These are phyloP conservation scores for Hypocrella siamensis DNA, from an alignment of 2,329 filamentous ascomycete species.

Conservation along the genomic window DNA sequence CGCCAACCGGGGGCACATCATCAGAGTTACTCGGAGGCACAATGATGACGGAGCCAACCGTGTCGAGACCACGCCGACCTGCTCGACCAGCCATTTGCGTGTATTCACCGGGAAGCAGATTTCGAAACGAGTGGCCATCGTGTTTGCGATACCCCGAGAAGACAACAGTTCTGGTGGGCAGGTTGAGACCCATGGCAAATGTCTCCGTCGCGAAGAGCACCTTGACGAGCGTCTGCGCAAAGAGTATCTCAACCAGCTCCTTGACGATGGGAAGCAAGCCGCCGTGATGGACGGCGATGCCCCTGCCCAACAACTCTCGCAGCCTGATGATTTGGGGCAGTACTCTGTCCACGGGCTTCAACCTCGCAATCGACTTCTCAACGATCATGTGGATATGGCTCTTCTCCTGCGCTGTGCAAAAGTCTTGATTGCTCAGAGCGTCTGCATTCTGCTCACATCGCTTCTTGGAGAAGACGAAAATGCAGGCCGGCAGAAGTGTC, in stretches of 20 bases:
- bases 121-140: slow-evolving; percentile 81
- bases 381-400: slow-evolving; percentile 96
- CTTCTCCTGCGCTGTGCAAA: slow-evolving; percentile 85
- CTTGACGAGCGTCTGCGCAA: slow-evolving; percentile 89
- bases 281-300: slow-evolving; percentile 92
- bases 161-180: slow-evolving; percentile 90
- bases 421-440: slow-evolving; percentile 87
- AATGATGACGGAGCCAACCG: slow-evolving; percentile 87
- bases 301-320: slow-evolving; percentile 69
- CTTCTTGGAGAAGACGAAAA: slow-evolving; percentile 98
- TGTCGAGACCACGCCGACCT: slow-evolving; percentile 80
- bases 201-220: slow-evolving; percentile 96
- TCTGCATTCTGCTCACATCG: slow-evolving; percentile 95
- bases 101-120: slow-evolving; percentile 86
- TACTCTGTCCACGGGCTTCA: slow-evolving; percentile 77
- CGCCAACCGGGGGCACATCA: slow-evolving; percentile 72
- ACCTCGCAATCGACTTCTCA: slow-evolving; percentile 78
- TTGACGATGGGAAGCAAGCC: slow-evolving; percentile 93
- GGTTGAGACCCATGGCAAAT: slow-evolving; percentile 94
- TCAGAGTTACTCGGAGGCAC: slow-evolving; percentile 65
- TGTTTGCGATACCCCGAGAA: slow-evolving; percentile 97
- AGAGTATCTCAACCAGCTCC: slow-evolving; percentile 91
- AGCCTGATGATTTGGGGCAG: slow-evolving; percentile 88
- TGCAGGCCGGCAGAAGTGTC: slow-evolving; percentile 76
- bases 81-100: slow-evolving; percentile 97